Evolutionary conservation across 73 alveolate species (phyloP), one percentile per base, ranked within the genome.

Genomic region (Breviolum minutum): DNA sequence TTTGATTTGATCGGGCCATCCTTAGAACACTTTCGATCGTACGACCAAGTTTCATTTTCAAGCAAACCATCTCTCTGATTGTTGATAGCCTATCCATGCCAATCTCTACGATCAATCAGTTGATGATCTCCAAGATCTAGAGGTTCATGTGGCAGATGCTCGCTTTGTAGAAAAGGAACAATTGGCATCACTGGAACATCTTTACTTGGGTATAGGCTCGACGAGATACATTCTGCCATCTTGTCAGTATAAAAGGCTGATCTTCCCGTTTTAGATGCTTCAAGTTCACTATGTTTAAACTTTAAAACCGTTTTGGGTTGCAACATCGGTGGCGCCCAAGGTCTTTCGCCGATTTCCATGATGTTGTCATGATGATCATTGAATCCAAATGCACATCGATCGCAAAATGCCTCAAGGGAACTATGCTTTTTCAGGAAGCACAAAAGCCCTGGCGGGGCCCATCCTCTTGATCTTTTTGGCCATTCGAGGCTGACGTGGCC

Each of bases 401-500:
- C 89, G 60, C 89, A 80, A 8, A 7, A 32, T 3, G 89, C 29
- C 40, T 80, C 89, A 80, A 12, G 48, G 70, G 48, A 10, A 32
- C 48, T 30, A 40, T 80, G 89, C 60, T 32, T 80, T 17, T 80
- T 30, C 70, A 80, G 30, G 69, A 80, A 30, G 12, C 48, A 4
- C 66, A 80, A 32, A 27, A 80, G 89, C 61, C 60, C 73, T 9
- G 70, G 70, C 4, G 60, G 14, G 24, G 8, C 6, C 91, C 91
- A 82, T 7, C 73, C 91, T 5, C 6, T 32, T 4, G 63, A 10
- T n/a, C 27, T 12, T 32, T 80, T 80, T 11, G 88, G 88, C 88
- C 88, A 80, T 29, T 80, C 88, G 88, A 80, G 40, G n/a, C 69
- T 68, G 7, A 80, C 20, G 68, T 80, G 88, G 16, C 68, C 88